Evolutionary conservation across 2,329 filamentous ascomycete species (phyloP), one percentile per base, ranked within the genome.

Genomic region (Neonectria neomacrospora): DNA sequence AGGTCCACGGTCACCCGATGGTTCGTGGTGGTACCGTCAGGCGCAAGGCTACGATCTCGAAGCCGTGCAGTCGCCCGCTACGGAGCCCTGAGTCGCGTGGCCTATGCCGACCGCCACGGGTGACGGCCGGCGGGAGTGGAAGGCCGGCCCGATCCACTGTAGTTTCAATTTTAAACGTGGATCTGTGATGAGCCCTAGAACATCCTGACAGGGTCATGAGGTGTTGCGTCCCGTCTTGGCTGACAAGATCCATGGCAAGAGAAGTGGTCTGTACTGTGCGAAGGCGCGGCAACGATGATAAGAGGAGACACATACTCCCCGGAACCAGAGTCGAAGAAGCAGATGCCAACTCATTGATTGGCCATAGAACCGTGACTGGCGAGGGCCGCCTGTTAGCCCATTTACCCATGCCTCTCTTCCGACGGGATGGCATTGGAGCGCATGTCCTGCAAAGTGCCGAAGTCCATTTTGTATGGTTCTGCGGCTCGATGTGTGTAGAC

Each of bases 131-230:
- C 44, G 44, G 34, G 57, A 67, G 57, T 65, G 61, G 60, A 54
- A 69, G 55, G 61, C 64, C 66, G 66, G 68, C 53, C 70, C 68
- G 70, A 69, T 68, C 61, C 63, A 72, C 54, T 44, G 37, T 57
- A 44, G 54, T 54, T 30, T 54, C 44, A 63, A 51, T 53, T 56
- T 34, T 54, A 63, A 51, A 26, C 42, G 51, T 45, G 58, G 54
- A 28, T 48, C 48, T 22, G 30, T 58, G 34, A 26, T 44, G 28
- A 26, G 48, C 32, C 42, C 32, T 12, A 30, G 45, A 32, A 54
- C 23, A 39, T 14, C 32, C 11, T 37, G 23, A 45, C 28, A 32
- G 41, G 28, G 28, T 28, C n/a, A 39, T 32, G 48, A 53, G 39
- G 51, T 47, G 16, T 34, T 41, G 30, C 54, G 23, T 53, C 54